Evolutionary conservation across 495 filamentous ascomycete genomes (phyloP).

Genomic region (Chaetomium tenue): DNA sequence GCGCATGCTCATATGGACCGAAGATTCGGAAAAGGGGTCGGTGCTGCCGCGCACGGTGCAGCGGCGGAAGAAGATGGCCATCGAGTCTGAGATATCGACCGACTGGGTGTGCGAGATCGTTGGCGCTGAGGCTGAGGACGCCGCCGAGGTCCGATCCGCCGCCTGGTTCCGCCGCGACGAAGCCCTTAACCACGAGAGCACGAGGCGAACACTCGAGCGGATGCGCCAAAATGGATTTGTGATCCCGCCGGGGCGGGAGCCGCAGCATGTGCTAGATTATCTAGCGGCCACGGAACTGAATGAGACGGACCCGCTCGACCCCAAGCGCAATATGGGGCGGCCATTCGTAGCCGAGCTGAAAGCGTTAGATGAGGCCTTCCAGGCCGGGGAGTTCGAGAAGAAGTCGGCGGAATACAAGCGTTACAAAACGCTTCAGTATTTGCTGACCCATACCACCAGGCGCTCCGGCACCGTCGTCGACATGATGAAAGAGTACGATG

Average conservation of each 20-base stretch:
- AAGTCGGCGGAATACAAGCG: conserved; percentile 27
- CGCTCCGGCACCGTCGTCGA: conserved; percentile 31
- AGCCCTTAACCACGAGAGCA: conserved; percentile 38
- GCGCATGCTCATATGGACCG: conserved; percentile 65
- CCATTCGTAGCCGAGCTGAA: conserved; percentile 35
- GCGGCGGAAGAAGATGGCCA: conserved; percentile 51
- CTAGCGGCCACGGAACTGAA: conserved; percentile 6
- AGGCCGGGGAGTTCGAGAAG: conserved; percentile 20
- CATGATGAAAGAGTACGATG: conserved; percentile 24
- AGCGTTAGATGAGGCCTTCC: conserved; percentile 36
- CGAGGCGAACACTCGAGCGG: conserved; percentile 23
- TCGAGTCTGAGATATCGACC: conserved; percentile 57
- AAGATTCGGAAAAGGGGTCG: conserved; percentile 51
- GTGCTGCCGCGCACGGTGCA: conserved; percentile 52
- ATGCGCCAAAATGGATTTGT: conserved; percentile 40
- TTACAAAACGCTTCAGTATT: conserved; percentile 27
- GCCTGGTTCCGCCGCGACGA: conserved; percentile 33
- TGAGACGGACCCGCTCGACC: neutral
- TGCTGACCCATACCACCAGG: conserved; percentile 29
- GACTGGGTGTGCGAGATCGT: conserved; percentile 49
- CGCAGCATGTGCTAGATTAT: conserved; percentile 33
- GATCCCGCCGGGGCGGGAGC: conserved; percentile 33
- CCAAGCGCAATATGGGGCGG: conserved; percentile 12
- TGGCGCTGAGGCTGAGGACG: conserved; percentile 27
- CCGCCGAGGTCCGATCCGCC: neutral